Evolutionary conservation across 1,139 yeast genomes (phyloP).

Genomic region (Casaregolazyma suthepensis): DNA sequence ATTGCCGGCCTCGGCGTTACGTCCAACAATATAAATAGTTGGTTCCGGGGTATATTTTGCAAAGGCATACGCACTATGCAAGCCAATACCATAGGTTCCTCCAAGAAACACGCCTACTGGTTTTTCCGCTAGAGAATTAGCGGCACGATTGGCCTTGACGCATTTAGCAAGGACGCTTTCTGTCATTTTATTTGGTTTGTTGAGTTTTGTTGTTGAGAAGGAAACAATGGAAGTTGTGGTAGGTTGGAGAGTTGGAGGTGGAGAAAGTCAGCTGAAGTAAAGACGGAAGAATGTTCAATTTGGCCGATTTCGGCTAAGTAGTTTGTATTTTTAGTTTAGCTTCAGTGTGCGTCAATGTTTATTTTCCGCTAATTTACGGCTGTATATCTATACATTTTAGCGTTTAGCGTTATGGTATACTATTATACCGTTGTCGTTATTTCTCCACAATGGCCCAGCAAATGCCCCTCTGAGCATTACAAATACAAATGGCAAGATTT

Average conservation of each 20-base stretch:
- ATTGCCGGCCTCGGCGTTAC: conserved; percentile 24
- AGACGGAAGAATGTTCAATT: no score
- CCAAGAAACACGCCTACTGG: conserved; percentile 32
- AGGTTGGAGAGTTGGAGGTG: not conserved
- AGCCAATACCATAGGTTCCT: conserved; percentile 32
- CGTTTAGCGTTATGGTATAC: no score
- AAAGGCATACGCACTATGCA: conserved; percentile 26
- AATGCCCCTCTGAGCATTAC: no score
- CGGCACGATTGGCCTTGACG: conserved; percentile 4
- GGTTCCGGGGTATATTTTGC: conserved; percentile 27
- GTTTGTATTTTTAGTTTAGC: no score
- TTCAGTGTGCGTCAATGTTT: no score
- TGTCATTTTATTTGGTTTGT: not conserved
- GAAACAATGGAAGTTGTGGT: not conserved
- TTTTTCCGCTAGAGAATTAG: conserved; percentile 8
- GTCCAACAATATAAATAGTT: conserved; percentile 29
- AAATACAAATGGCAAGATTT: no score
- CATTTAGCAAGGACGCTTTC: not conserved
- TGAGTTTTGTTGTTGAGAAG: not conserved
- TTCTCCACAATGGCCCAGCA: no score
- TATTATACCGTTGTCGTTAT: no score
- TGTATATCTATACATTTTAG: no score
- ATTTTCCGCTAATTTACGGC: no score
- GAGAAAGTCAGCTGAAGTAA: not conserved
- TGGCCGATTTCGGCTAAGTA: no score